Evolutionary conservation across 768 basidiomycete species (phyloP), one percentile per base, ranked within the genome.

Genomic region (Trametes gibbosa): DNA sequence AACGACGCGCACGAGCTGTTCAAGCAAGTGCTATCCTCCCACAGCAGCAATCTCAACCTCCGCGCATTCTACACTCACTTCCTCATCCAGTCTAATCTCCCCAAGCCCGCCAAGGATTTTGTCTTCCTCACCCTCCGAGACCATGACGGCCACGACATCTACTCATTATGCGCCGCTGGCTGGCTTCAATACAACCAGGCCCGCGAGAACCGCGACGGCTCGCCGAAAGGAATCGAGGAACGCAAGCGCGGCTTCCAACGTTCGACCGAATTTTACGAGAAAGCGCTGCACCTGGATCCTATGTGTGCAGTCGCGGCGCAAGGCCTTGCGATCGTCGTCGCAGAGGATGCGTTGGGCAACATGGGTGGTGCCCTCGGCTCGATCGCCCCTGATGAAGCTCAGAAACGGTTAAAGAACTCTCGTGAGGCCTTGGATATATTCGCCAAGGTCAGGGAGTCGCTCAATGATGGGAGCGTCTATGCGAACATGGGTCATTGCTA

Each of bases 401-500:
- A 83, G 64, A 81, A 82, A 61, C 79, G 90, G 45, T 66, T 84
- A 61, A 82, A 82, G 73, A 89, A 91, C 65, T 84, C 92, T 2
- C 81, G 92, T 7, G 93, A 97, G 51, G 96, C 97, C 0, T 73
- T 99, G 43, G 87, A 89, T 48, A 81, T 96, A 35, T 93, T 99
- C 68, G 88, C 86, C 2, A 93, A 96, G 73, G 88, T 98, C 51
- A 81, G 93, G 54, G 97, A 98, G 75, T 88, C 86, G 2, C 74
- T 94, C 53, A 82, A 84, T 58, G 83, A 85, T 42, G 92, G 91
- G 7, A 90, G 90, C 59, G 94, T 97, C 4, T 94, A 95, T 68
- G 79, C 92, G 68, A 99, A 99, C 71, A 95, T 98, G 79, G 97
- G 95, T 0, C 97, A 98, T 68, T 97, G 95, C 67, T 90, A 95